These are phyloP conservation scores for Microglena sp. DNA, from an alignment of 139 green algal genomes.

Conservation along the genomic window DNA sequence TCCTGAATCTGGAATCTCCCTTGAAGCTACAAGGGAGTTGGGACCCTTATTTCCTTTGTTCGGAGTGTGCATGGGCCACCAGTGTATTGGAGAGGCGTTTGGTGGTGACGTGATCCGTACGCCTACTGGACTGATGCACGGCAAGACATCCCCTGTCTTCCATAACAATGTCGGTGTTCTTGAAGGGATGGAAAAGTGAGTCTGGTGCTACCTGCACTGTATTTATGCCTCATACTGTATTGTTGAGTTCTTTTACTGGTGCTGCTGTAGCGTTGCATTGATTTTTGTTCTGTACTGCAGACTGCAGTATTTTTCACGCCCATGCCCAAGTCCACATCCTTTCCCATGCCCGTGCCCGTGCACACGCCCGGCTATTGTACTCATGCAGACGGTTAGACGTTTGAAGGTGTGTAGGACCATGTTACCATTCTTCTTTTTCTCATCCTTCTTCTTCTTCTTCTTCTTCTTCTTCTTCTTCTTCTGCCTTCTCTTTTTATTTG, in stretches of 20 bases:
- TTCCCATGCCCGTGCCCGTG: too few relatives aligned
- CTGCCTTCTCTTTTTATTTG: too few relatives aligned
- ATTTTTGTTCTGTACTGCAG: too few relatives aligned
- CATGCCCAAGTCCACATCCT: too few relatives aligned
- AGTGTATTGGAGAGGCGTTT: slow-evolving; percentile 80
- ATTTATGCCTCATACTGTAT: not conserved
- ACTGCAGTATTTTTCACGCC: too few relatives aligned
- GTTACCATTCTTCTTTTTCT: too few relatives aligned
- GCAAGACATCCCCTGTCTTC: slow-evolving; percentile 85
- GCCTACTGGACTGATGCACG: slow-evolving; percentile 91
- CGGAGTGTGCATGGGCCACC: slow-evolving; percentile 98
- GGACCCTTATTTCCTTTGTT: slow-evolving; percentile 82
- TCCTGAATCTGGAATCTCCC: slow-evolving; percentile 86
- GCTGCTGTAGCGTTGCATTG: too few relatives aligned
- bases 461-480: too few relatives aligned
- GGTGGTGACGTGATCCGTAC: slow-evolving; percentile 76
- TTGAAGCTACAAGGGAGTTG: slow-evolving; percentile 76
- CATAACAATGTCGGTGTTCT: slow-evolving; percentile 77
- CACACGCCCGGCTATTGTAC: too few relatives aligned
- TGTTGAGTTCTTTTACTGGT: not conserved
- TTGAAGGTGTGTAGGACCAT: too few relatives aligned
- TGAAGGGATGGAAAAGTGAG: slow-evolving; percentile 52
- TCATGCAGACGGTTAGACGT: too few relatives aligned
- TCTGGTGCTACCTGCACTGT: not conserved
- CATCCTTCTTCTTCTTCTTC: too few relatives aligned